Conservation (phyloP, 2,329 filamentous ascomycete genomes). For the Xylaria arbuscula region DNA sequence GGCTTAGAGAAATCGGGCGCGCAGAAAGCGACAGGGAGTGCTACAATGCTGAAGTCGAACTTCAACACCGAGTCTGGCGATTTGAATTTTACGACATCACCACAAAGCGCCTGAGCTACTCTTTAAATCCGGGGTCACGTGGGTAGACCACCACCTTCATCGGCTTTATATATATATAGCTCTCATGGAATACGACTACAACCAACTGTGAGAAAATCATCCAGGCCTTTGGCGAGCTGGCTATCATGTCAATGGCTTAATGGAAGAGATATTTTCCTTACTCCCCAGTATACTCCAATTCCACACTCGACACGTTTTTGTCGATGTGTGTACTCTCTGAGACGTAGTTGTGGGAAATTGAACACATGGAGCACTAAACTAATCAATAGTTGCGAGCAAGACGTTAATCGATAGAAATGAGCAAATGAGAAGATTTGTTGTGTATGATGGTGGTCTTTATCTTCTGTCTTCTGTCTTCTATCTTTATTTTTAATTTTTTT, state of each 20-base stretch:
- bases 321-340: slow-evolving; percentile 3
- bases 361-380: slow-evolving; percentile 11
- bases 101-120: slow-evolving; percentile 47
- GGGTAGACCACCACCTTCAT: slow-evolving; percentile 20
- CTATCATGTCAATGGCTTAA: slow-evolving; percentile 3
- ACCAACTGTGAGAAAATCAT: background rate
- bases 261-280: slow-evolving; percentile 2
- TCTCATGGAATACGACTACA: slow-evolving; percentile 8
- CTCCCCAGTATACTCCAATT: background rate
- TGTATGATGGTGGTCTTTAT: slow-evolving; percentile 13
- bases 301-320: background rate
- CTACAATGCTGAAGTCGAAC: slow-evolving; percentile 47
- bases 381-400: slow-evolving; percentile 10
- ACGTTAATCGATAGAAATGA: slow-evolving; percentile 24
- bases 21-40: slow-evolving; percentile 50
- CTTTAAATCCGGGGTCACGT: slow-evolving; percentile 7
- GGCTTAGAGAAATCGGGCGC: slow-evolving; percentile 53
- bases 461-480: too few species aligned
- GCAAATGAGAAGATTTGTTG: slow-evolving; percentile 31
- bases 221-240: slow-evolving; percentile 7
- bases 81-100: slow-evolving; percentile 42
- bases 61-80: slow-evolving; percentile 51
- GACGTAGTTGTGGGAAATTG: slow-evolving; percentile 18
- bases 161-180: slow-evolving; percentile 23
- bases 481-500: background rate